Base-by-base conservation (phyloP, 2,329 filamentous ascomycete species). In the Claviceps capensis region DNA sequence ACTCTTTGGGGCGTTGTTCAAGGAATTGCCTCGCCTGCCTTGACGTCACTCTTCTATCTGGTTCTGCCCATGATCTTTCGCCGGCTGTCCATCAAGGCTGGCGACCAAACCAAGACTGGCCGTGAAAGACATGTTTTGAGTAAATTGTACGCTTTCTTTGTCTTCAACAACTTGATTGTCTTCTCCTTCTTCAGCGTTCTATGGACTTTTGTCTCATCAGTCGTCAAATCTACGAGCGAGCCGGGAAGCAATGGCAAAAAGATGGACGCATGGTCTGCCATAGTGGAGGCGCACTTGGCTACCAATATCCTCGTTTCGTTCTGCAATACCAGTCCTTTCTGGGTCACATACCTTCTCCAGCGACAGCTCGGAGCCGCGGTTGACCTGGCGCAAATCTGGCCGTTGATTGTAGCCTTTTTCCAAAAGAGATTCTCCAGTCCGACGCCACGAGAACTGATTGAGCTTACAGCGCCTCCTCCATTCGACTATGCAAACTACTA, bases 401-500 rank as follows among this genome's bases (percentile, higher is more conserved):
- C 84, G 9, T 72, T 98, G 50, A 73, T 85, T n/a, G 86, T 84
- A 75, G 85, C 87, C 55, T 95, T 88, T 62, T 86, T 93, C 65
- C 79, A 84, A 55, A 84, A 88, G 63, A 91, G 84, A 52, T 93
- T 96, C 61, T 78, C 87, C 26, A 85, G 81, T 55, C 91, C 91
- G 3, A 97, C 93, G 2, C 93, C 93, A 5, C 79, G 93, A 59
- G 85, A 95, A 65, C 74, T 93, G 59, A 97, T 97, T 59, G 88
- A 95, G 66, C 79, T 93, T 62, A 95, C 90, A 0, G 93, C 93
- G 3, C 93, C 93, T 1, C 90, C 88, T 2, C 75, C 87, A 0
- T 96, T 98, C 65, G 90, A 97, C 59, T 97, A 96, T 63, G 88
- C 93, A 53, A 88, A 82, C 60, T 97, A 97, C 70, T 98, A 96